Evolutionary conservation across 1,284 basidiomycete species (phyloP), one percentile per base, ranked within the genome.

Genomic region (Ceratobasidium sp.): DNA sequence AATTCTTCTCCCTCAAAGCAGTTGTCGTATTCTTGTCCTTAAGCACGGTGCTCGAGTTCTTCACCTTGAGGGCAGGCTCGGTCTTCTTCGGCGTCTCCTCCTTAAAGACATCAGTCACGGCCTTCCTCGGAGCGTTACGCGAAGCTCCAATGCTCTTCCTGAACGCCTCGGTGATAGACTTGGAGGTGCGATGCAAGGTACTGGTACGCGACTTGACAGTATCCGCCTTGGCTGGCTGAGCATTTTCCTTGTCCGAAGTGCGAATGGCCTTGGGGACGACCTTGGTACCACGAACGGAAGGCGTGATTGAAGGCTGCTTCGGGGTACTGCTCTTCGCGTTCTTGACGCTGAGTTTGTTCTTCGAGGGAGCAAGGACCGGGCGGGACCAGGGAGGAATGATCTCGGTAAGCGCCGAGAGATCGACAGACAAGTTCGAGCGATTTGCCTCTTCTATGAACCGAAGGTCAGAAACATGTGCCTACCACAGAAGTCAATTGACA

Each of bases 311-410:
- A 6, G 7, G 31, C 8, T 31, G 35, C 11, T 71, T 60, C 5
- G 53, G 10, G 2, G 26, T 37, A 31, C 17, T 71, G 39, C 23
- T 1, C 33, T 47, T 53, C 20, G 33, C 28, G 39, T 60, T 58
- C 56, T 71, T 71, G 39, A 68, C 6, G 28, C 63, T 65, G 26
- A 33, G 11, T 26, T 76, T 63, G n/a, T 39, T 20, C 20, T 66
- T 76, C n/a, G 75, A 63, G 6, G 69, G 69, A 31, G 71, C 64
- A 49, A 73, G 76, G n/a, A 63, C 73, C 42, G 66, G 76, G n/a
- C 63, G 58, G 51, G 60, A 71, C 69, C 76, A 71, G 28, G 45
- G 67, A n/a, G 71, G 69, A 31, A 73, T 63, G 7, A 77, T 74
- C 23, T 69, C 71, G 8, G 71, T 45, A 6, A 66, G 69, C 8